Base-by-base conservation (phyloP, 2,329 filamentous ascomycete species). In the Clonostachys byssicola region DNA sequence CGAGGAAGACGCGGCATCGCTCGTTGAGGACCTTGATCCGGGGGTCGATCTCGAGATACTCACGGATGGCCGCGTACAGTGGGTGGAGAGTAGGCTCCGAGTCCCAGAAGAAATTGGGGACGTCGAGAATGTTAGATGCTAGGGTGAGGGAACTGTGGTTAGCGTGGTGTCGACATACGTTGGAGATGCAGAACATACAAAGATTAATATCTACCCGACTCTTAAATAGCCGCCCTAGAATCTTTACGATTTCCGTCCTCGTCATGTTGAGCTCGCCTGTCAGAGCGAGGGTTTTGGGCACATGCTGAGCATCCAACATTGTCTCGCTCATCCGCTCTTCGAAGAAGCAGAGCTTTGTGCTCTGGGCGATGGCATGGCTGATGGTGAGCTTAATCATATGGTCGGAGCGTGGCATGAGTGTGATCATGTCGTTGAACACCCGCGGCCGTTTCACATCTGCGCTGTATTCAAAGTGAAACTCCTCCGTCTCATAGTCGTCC, bases 401-500 rank as follows among this genome's bases (percentile, higher is more conserved):
- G 69, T 99, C 94, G 30, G 78, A 81, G 38, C 89, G 86, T 50
- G 90, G 95, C 52, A 95, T 80, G 41, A 99, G 73, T 1, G 94
- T 99, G 58, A 99, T 97, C 94, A 99, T 99, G 66, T 99, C 94
- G 68, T 99, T 97, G 72, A 95, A 99, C 33, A 99, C 88, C 48
- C 94, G 82, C 5, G 94, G 94, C 44, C 92, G 82, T 52, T 91
- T 86, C 34, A 94, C 90, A 49, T 89, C 80, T 1, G 83, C 80
- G 58, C 89, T 95, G 72, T 99, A 99, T 66, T 97, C 92, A 62
- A 99, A 99, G 62, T 99, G 92, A 59, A 99, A 96, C 62, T 97
- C 92, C 63, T 99, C 94, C 1, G 88, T 99, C 71, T 99, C 94
- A 56, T 95, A 96, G 61, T 97, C 92, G 54, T 86, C 86, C 65